phyloP scores from a whole-genome alignment of 2,329 filamentous ascomycete genomes.

The Anthostomella pinea region DNA sequence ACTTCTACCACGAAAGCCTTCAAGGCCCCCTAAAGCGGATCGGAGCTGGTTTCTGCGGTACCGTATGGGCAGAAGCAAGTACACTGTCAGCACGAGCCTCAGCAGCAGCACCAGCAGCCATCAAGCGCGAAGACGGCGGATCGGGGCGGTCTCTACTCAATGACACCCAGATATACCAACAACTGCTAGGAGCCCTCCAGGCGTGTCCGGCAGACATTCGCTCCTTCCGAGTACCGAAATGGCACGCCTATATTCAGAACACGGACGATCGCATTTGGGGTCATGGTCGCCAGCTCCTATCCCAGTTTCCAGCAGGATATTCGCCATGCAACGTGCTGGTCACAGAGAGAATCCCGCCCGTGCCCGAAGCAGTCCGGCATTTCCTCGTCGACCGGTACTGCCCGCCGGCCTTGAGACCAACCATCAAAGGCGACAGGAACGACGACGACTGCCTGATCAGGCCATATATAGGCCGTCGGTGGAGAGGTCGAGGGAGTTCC shows the following conservation, averaged over 20 bases:
- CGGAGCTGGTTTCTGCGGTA: conserved; percentile 9
- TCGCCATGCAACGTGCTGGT: conserved; percentile 27
- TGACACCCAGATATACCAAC: conserved; percentile 14
- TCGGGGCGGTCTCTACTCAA: conserved; percentile 13
- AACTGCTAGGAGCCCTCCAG: background rate
- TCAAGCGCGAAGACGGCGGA: conserved; percentile 18
- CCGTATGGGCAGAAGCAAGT: conserved; percentile 9
- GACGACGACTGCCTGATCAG: conserved; percentile 49
- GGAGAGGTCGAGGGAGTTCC: conserved; percentile 1
- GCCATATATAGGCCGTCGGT: conserved; percentile 43
- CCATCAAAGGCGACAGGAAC: conserved; percentile 17
- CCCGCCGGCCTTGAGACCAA: background rate
- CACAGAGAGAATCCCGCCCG: conserved; percentile 28
- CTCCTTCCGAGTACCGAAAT: conserved; percentile 14
- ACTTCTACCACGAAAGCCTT: too few relatives aligned
- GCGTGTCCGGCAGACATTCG: too few relatives aligned
- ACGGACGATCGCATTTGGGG: background rate
- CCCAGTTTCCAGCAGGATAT: conserved; percentile 20
- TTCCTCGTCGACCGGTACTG: conserved; percentile 21
- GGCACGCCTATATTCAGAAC: conserved; percentile 2
- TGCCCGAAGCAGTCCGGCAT: conserved; percentile 11
- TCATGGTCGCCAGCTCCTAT: conserved; percentile 14
- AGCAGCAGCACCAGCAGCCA: conserved; percentile 1
- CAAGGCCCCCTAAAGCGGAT: conserved; percentile 6
- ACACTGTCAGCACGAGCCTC: too few relatives aligned